Evolutionary conservation across 148 eudicot genomes (phyloP).

Genomic region (Spergularia bocconei): DNA sequence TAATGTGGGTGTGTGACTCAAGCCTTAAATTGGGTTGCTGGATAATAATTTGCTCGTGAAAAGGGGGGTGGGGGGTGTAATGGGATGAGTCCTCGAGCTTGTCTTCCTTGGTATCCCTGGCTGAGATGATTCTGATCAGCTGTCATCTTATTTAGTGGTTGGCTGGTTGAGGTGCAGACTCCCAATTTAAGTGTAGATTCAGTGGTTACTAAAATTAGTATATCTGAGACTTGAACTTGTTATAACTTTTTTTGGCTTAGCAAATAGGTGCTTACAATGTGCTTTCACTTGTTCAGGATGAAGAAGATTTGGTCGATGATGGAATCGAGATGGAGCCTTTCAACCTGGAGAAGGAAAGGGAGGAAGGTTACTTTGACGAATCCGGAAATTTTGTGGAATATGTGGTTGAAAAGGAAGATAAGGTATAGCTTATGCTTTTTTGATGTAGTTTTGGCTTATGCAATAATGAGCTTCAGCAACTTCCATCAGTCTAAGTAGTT

Average conservation of each 20-base stretch:
- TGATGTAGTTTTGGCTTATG: not conserved
- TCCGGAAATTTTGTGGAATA: conserved; percentile 89
- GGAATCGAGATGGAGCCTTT: conserved; percentile 80
- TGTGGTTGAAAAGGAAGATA: conserved; percentile 58
- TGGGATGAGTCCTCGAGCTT: not conserved
- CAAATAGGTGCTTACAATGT: conserved; percentile 14
- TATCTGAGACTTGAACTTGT: too few species aligned
- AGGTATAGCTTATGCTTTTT: conserved; percentile 42
- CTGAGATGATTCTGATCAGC: not conserved
- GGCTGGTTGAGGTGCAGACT: not conserved
- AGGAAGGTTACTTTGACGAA: conserved; percentile 94
- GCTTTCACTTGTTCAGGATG: conserved; percentile 47
- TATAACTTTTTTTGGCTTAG: not conserved
- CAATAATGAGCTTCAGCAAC: conserved; percentile 9
- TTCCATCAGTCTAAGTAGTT: conserved; percentile 3
- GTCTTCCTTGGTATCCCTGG: not conserved
- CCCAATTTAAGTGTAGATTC: too few species aligned
- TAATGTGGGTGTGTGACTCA: too few species aligned
- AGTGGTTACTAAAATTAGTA: too few species aligned
- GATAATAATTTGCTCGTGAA: not conserved
- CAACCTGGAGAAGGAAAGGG: conserved; percentile 78
- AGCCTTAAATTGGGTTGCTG: too few species aligned
- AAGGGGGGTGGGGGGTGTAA: not conserved
- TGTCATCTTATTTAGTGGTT: not conserved
- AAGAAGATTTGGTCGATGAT: conserved; percentile 63